Evolutionary conservation across 2,329 filamentous ascomycete species (phyloP).

Genomic region (Alternaria consortialis): DNA sequence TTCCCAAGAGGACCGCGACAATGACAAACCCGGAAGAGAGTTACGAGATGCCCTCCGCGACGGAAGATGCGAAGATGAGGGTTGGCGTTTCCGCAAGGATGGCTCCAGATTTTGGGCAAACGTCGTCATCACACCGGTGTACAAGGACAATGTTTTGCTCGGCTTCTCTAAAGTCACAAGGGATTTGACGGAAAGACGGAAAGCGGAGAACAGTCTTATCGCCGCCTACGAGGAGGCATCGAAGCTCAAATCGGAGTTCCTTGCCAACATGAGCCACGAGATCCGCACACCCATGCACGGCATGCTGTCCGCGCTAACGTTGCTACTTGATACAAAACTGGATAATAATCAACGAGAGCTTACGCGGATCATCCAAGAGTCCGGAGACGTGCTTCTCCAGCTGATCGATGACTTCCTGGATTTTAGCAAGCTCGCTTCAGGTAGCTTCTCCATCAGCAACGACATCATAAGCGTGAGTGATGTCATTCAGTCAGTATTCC

Average conservation of each 20-base stretch:
- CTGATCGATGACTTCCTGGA: slow-evolving; percentile 74
- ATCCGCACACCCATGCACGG: slow-evolving; percentile 71
- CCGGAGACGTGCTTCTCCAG: slow-evolving; percentile 65
- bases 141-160: slow-evolving; percentile 61
- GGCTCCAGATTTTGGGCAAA: slow-evolving; percentile 68
- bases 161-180: slow-evolving; percentile 69
- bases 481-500: slow-evolving; percentile 60
- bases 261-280: slow-evolving; percentile 72
- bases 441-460: slow-evolving; percentile 65
- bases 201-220: slow-evolving; percentile 64
- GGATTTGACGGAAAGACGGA: slow-evolving; percentile 65
- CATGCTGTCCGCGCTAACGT: slow-evolving; percentile 66
- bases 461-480: slow-evolving; percentile 61
- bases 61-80: slow-evolving; percentile 66
- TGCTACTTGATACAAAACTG: slow-evolving; percentile 65
- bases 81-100: slow-evolving; percentile 67
- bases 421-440: slow-evolving; percentile 69
- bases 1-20: slow-evolving; percentile 59
- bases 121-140: slow-evolving; percentile 66
- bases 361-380: slow-evolving; percentile 67
- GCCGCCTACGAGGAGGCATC: slow-evolving; percentile 69
- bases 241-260: slow-evolving; percentile 68
- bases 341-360: slow-evolving; percentile 65
- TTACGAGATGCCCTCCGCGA: slow-evolving; percentile 63
- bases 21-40: slow-evolving; percentile 62